Evolutionary conservation across 192 early-diverging fungal genomes (phyloP).

Genomic region (Backusella circina): DNA sequence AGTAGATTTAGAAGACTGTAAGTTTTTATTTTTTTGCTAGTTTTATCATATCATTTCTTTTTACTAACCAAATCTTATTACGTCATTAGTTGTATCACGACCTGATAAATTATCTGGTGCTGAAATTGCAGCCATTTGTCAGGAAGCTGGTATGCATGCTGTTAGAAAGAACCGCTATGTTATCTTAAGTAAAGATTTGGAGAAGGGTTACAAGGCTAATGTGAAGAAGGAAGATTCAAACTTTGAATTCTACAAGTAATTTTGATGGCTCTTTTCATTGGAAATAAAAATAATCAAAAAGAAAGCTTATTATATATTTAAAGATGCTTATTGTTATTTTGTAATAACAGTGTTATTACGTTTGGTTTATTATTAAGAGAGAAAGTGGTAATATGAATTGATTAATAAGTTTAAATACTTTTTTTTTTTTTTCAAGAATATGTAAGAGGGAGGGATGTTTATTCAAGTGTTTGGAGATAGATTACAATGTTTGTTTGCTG

Average conservation of each 20-base stretch:
- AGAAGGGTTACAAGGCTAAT: slow-evolving; percentile 94
- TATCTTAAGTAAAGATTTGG: slow-evolving; percentile 90
- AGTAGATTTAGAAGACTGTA: slow-evolving; percentile 97
- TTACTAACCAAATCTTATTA: background rate
- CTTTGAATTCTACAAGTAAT: slow-evolving; percentile 93
- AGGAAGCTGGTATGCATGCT: slow-evolving; percentile 97
- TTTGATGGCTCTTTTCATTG: background rate
- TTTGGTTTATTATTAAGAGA: background rate
- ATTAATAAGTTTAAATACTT: background rate
- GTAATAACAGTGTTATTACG: no score
- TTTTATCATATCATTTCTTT: background rate
- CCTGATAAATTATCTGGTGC: slow-evolving; percentile 97
- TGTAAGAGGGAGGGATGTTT: background rate
- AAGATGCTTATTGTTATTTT: background rate
- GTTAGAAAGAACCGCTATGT: slow-evolving; percentile 98
- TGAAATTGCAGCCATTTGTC: slow-evolving; percentile 97
- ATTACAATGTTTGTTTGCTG: background rate
- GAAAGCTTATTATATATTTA: background rate
- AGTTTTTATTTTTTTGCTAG: no score
- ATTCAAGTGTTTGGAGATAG: background rate
- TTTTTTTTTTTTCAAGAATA: background rate
- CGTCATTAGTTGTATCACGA: slow-evolving; percentile 81
- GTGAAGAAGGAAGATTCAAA: slow-evolving; percentile 95
- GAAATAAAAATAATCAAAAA: background rate
- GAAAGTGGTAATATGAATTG: background rate